Evolutionary conservation across 208 protist species (phyloP).

Genomic region (Acanthamoeba quina): DNA sequence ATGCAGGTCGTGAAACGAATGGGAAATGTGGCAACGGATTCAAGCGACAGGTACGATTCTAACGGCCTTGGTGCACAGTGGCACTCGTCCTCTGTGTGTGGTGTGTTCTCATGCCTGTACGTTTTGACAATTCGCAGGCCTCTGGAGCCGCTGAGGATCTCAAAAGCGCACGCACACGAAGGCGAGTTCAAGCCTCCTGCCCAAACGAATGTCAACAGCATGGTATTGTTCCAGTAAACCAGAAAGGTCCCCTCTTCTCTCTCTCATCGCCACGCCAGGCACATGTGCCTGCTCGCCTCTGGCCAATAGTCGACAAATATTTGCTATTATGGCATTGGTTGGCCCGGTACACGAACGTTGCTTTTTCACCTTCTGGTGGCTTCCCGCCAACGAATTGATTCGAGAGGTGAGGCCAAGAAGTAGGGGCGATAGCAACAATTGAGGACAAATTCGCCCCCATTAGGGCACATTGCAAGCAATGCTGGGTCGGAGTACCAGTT

Average conservation of each 20-base stretch:
- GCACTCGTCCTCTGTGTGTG: neutral
- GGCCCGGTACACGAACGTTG: neutral
- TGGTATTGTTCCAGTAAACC: neutral
- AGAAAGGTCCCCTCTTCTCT: neutral
- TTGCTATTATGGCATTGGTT: neutral
- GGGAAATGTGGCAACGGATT: slow-evolving; percentile 28
- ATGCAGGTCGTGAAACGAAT: slow-evolving; percentile 69
- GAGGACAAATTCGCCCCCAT: neutral
- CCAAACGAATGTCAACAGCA: neutral
- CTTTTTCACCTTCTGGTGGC: neutral
- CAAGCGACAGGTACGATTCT: neutral
- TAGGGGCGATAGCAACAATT: neutral
- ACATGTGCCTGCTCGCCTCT: no score
- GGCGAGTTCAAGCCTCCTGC: slow-evolving; percentile 18
- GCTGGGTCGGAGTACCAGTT: slow-evolving; percentile 44
- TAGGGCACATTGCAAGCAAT: neutral
- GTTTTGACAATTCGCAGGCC: neutral
- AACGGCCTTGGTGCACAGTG: neutral
- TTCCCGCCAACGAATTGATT: neutral
- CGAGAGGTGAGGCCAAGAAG: neutral
- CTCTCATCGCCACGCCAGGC: no score
- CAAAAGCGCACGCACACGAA: slow-evolving; percentile 8
- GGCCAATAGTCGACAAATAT: neutral
- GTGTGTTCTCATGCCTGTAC: neutral
- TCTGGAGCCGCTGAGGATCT: slow-evolving; percentile 18